Base-by-base conservation (phyloP, 352 stramenopile species). In the Pythium scleroteichum region DNA sequence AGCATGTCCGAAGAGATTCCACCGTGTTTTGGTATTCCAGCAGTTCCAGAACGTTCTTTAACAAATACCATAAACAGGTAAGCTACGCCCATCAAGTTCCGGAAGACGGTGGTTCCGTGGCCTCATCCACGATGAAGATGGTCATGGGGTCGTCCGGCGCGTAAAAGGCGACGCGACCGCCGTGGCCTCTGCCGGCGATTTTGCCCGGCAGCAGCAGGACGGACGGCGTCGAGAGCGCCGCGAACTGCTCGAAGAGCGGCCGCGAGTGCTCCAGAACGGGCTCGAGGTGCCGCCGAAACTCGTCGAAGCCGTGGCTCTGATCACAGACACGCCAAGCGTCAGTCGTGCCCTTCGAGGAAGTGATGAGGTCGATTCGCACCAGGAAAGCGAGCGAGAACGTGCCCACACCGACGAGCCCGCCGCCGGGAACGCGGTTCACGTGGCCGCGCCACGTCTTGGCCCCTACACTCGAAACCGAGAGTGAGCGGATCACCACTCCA, bases 171-270 rank as follows among this genome's bases (percentile, higher is more conserved):
- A 89, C 32, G 6, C 46, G 71, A 12, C 60, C 52, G 9, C 71
- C 72, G 46, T 68, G 38, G 33, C 35, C 39, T 1, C 57, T 24
- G 27, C 68, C 58, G 22, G 68, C 51, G n/a, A 87, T 39, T 46
- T 90, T 87, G 6, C 78, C 81, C 29, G 84, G 84, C 16, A 93
- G 73, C 65, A 90, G 65, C 17, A 93, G 70, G 29, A 93, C 80
- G 10, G 84, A 91, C 20, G 84, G 81, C 48, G 65, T 72, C 5
- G 62, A 68, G 13, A 87, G 50, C n/a, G 76, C 58, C 19, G 56
- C 54, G 52, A 93, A 91, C 61, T 81, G 77, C 5, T 60, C 54
- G 68, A 79, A 73, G 16, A 93, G 56, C 4, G 52, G 26, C 19
- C 84, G 72, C 24, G 84, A 93, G 20, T 66, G 66, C 40, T 80